phyloP scores from a whole-genome alignment of 176 grass and related monocot genomes.

The Metroxylon sagu region DNA sequence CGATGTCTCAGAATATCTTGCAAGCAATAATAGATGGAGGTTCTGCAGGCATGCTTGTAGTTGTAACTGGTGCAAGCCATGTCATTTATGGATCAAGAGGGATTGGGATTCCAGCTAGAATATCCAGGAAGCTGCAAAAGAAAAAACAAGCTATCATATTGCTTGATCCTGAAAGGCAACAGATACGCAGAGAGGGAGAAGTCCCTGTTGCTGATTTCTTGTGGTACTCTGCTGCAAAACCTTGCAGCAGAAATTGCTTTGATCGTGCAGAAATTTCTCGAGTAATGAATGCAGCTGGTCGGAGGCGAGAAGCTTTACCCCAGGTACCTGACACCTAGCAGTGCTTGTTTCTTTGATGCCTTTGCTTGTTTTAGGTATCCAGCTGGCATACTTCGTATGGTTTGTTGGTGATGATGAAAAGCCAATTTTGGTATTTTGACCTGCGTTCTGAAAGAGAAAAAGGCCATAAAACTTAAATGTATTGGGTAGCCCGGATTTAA shows the following conservation, averaged over 20 bases:
- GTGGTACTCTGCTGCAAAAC: conserved; percentile 94
- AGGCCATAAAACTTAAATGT: too few relatives aligned
- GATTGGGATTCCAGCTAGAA: conserved; percentile 79
- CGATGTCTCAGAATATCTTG: conserved; percentile 83
- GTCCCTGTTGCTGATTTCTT: conserved; percentile 84
- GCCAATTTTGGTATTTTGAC: too few relatives aligned
- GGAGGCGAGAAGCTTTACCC: conserved; percentile 73
- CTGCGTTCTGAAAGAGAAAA: too few relatives aligned
- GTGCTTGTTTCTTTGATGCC: not conserved
- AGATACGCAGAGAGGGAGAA: conserved; percentile 93
- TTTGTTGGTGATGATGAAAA: too few relatives aligned
- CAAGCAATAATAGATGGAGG: conserved; percentile 58
- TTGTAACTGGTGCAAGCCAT: conserved; percentile 85
- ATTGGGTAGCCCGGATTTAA: too few relatives aligned
- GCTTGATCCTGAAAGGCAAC: conserved; percentile 95
- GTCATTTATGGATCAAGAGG: conserved; percentile 87
- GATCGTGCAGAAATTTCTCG: conserved; percentile 94
- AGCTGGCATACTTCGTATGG: too few relatives aligned
- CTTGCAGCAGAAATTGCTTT: conserved; percentile 95
- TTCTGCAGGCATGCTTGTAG: conserved; percentile 78
- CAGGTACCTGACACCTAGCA: conserved; percentile 44
- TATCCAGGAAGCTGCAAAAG: conserved; percentile 95
- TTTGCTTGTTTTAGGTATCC: not conserved
- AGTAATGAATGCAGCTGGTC: conserved; percentile 96
- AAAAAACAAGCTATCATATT: conserved; percentile 88